A percentile compares a stretch with the other conserved stretches of the same genome.
Evolutionary conservation across 441 rosid genomes (phyloP).

Genomic region (Jatropha podagrica): DNA sequence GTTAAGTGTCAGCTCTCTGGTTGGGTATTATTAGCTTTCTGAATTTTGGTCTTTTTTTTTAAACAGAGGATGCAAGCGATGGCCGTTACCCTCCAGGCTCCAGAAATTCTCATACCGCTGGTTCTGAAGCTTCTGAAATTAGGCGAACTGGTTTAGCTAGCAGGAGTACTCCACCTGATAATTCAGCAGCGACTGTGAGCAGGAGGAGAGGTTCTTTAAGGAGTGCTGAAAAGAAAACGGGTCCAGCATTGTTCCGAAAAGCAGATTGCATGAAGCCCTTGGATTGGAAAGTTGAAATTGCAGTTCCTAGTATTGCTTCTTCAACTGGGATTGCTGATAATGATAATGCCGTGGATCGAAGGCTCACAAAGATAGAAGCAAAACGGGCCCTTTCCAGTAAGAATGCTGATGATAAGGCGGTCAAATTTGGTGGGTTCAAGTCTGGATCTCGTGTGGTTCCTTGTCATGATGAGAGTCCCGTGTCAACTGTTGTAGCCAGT

Average conservation of each 20-base stretch:
- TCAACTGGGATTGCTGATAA: conserved; percentile 31
- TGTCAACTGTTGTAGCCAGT: conserved; percentile 33
- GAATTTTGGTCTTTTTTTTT: conserved; percentile 1
- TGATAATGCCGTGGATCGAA: conserved; percentile 25
- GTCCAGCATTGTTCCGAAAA: conserved; percentile 31
- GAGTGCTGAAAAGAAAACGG: conserved; percentile 47
- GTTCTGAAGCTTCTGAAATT: conserved; percentile 25
- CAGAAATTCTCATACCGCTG: conserved; percentile 37
- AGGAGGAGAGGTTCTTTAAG: conserved; percentile 50
- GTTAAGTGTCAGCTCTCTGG: too few relatives aligned
- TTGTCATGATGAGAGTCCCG: conserved; percentile 37
- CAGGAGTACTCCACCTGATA: conserved; percentile 47
- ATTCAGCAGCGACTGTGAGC: conserved; percentile 42
- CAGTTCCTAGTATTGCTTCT: conserved; percentile 33
- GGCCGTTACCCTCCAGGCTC: conserved; percentile 43
- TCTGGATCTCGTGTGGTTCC: conserved; percentile 62
- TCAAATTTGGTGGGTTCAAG: conserved; percentile 46
- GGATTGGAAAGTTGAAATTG: conserved; percentile 53
- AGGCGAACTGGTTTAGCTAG: conserved; percentile 36
- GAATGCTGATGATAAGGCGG: conserved; percentile 46
- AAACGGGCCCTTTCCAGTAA: conserved; percentile 45
- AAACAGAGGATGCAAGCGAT: conserved; percentile 56
- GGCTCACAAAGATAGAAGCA: conserved; percentile 38
- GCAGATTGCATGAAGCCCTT: conserved; percentile 49
- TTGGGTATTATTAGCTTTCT: background rate